Conservation (phyloP, 2,329 filamentous ascomycete species). For the Stachybotrys chlorohalonatus region DNA sequence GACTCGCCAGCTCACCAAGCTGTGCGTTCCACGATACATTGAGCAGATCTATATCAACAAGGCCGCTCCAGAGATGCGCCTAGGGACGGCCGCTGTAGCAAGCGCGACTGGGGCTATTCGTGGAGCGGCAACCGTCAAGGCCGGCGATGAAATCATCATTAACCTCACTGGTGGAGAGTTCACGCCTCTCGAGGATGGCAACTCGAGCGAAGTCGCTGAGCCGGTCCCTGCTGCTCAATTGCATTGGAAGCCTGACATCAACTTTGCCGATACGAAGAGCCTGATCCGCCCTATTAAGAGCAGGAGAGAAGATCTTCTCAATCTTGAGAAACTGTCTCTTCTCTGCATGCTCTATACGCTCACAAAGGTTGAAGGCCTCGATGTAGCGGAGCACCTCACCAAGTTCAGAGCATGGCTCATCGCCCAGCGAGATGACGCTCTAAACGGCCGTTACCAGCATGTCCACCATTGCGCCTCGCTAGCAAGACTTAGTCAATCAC, state of each 20-base stretch:
- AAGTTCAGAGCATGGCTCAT: neutral
- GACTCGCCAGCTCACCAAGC: conserved; percentile 9
- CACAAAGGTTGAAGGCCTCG: neutral
- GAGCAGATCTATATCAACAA: neutral
- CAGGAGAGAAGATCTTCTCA: neutral
- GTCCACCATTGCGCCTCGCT: neutral
- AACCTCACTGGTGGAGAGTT: conserved; percentile 12
- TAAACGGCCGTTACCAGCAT: neutral
- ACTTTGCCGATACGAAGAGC: conserved; percentile 15
- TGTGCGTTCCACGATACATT: neutral
- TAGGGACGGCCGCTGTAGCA: neutral
- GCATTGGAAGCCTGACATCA: conserved; percentile 20
- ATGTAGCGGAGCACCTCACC: neutral
- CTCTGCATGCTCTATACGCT: neutral
- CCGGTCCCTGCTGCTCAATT: conserved; percentile 16
- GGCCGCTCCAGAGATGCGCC: neutral
- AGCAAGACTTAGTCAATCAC: neutral
- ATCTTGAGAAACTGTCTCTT: neutral
- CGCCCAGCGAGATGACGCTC: neutral
- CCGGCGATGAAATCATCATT: conserved; percentile 4
- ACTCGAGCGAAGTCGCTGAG: conserved; percentile 6
- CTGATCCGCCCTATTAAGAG: conserved; percentile 8
- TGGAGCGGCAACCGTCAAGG: neutral
- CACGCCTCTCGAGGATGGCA: conserved; percentile 13
- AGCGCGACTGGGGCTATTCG: neutral